phyloP scores from a whole-genome alignment of 352 stramenopile species.

The Pythium apleroticum region DNA sequence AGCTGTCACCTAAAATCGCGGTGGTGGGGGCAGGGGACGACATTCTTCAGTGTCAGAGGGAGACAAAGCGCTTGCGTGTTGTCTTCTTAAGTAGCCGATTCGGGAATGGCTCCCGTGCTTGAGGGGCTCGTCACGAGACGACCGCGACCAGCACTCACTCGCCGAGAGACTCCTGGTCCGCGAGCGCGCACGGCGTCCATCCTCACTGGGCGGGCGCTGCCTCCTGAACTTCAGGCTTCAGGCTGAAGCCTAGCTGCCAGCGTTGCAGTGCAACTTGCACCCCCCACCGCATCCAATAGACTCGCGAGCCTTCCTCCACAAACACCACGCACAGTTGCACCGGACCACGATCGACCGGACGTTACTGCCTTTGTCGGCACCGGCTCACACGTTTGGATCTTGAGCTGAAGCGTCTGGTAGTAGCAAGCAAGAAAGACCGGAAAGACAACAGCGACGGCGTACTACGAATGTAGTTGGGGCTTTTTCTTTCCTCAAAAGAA shows the following conservation, averaged over 20 bases:
- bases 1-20: neutral
- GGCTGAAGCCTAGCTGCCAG: no score
- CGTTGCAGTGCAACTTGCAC: no score
- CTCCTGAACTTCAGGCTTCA: no score
- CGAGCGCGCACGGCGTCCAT: no score
- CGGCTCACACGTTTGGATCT: no score
- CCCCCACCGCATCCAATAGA: no score
- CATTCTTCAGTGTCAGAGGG: neutral
- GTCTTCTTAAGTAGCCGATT: neutral
- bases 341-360: no score
- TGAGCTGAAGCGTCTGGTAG: no score
- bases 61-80: neutral
- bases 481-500: conserved; percentile 33
- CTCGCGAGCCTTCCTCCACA: no score
- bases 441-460: neutral
- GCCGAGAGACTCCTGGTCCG: neutral
- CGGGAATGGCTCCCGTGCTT: neutral
- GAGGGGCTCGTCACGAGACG: neutral
- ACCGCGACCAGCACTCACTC: neutral
- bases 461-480: neutral
- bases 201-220: no score
- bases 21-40: neutral
- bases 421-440: neutral
- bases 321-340: no score
- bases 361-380: no score